Conservation (phyloP, 179 eudicot species). For the Vitellaria paradoxa region DNA sequence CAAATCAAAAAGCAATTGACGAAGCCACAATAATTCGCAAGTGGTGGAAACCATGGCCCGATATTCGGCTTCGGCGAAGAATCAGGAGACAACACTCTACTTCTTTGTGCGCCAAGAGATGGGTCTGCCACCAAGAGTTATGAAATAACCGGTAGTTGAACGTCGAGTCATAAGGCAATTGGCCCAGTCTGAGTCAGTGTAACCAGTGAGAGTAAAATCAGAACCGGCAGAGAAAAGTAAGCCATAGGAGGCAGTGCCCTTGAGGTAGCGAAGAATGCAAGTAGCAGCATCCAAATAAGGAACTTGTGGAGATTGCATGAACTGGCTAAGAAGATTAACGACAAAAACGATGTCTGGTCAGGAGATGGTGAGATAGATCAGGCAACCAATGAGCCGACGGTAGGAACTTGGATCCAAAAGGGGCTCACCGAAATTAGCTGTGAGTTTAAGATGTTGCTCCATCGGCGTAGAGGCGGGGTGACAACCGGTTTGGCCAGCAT, state of each 20-base stretch:
- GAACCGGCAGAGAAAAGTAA: not conserved
- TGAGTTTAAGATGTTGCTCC: too few species aligned
- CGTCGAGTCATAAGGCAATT: conserved; percentile 1
- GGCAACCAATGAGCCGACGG: too few species aligned
- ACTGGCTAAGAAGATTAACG: too few species aligned
- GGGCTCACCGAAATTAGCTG: too few species aligned
- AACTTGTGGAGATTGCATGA: too few species aligned
- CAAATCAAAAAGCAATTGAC: not conserved
- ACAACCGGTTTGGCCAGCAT: too few species aligned
- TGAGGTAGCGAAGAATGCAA: not conserved
- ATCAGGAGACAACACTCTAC: not conserved
- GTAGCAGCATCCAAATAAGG: too few species aligned
- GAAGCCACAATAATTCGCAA: not conserved
- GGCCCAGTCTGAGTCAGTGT: not conserved
- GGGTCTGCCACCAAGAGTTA: not conserved
- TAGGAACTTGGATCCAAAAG: too few species aligned
- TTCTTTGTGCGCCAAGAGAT: not conserved
- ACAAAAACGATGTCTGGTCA: too few species aligned
- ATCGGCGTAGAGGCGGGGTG: too few species aligned
- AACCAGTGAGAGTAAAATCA: not conserved
- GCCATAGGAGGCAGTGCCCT: not conserved
- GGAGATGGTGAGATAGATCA: too few species aligned
- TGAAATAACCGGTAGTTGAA: not conserved
- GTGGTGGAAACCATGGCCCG: not conserved
- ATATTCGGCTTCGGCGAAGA: not conserved